Conservation (phyloP, 805 yeast genomes). For the Suhomyces pyralidae region DNA sequence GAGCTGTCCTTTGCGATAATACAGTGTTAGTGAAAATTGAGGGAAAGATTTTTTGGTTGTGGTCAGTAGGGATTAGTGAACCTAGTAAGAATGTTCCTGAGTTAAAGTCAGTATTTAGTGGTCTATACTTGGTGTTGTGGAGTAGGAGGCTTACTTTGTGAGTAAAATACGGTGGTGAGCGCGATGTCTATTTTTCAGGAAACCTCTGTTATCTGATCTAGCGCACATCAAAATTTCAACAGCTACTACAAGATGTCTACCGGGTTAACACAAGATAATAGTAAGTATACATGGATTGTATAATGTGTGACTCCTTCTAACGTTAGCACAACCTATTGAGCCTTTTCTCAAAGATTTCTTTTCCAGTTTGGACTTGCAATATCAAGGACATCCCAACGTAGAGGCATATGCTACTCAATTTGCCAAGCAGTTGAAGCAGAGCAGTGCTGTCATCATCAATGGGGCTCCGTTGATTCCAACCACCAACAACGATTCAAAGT, state of each 20-base stretch:
- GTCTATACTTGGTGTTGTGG: too few species aligned
- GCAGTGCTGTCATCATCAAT: conserved; percentile 54
- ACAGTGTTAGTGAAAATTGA: too few species aligned
- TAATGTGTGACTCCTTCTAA: not conserved
- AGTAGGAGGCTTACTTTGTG: too few species aligned
- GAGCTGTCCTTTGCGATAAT: too few species aligned
- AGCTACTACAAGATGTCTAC: not conserved
- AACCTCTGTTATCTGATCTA: not conserved
- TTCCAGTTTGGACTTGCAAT: conserved; percentile 35
- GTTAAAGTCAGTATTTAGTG: too few species aligned
- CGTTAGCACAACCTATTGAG: conserved; percentile 36
- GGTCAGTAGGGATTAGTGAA: too few species aligned
- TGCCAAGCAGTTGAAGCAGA: conserved; percentile 50
- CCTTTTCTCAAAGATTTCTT: conserved; percentile 37
- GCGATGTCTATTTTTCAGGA: not conserved
- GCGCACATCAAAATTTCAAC: not conserved
- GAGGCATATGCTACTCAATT: conserved; percentile 43
- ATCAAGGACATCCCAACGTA: conserved; percentile 26
- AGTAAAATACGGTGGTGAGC: too few species aligned
- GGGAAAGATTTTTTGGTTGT: too few species aligned
- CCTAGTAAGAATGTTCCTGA: too few species aligned
- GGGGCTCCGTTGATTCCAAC: conserved; percentile 49
- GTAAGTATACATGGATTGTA: conserved; percentile 14
- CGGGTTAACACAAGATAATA: conserved; percentile 17
- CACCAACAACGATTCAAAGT: conserved; percentile 29